Evolutionary conservation across 2,329 filamentous ascomycete species (phyloP).

Genomic region (Aspergillus ochraceoroseus): DNA sequence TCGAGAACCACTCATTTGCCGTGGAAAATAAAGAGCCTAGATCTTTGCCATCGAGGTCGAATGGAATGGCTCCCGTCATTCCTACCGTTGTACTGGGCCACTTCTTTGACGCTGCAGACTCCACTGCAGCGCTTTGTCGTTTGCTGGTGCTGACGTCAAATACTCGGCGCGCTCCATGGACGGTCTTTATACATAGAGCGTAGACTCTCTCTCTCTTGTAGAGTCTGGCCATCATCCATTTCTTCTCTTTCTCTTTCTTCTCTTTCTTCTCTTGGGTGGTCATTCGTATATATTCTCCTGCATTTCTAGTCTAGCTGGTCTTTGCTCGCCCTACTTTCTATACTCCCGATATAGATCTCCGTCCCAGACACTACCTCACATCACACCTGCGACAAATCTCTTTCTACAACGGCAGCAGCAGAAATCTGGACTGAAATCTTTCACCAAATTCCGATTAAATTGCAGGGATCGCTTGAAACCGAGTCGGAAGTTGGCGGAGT

Average conservation of each 20-base stretch:
- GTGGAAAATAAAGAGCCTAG: slow-evolving; percentile 5
- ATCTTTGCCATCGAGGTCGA: no score
- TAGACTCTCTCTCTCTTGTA: neutral
- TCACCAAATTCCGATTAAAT: no score
- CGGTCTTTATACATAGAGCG: slow-evolving; percentile 1
- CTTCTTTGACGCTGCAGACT: slow-evolving; percentile 13
- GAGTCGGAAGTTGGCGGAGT: slow-evolving; percentile 22
- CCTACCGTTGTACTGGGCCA: slow-evolving; percentile 4
- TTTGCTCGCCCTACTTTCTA: no score
- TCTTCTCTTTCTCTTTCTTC: neutral
- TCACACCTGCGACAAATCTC: no score
- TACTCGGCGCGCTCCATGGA: slow-evolving; percentile 1
- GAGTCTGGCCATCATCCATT: neutral
- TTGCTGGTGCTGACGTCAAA: slow-evolving; percentile 19
- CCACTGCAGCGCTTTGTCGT: slow-evolving; percentile 16
- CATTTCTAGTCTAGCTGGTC: no score
- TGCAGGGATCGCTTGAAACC: no score
- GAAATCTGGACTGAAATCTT: no score
- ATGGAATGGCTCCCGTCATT: slow-evolving; percentile 1
- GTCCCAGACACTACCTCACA: no score
- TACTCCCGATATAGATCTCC: no score
- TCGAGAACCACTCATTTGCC: no score
- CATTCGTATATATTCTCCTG: no score
- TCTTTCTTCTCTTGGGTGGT: neutral
- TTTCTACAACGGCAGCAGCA: no score